phyloP scores from a whole-genome alignment of 2,329 filamentous ascomycete species.

The Phoma sp. region DNA sequence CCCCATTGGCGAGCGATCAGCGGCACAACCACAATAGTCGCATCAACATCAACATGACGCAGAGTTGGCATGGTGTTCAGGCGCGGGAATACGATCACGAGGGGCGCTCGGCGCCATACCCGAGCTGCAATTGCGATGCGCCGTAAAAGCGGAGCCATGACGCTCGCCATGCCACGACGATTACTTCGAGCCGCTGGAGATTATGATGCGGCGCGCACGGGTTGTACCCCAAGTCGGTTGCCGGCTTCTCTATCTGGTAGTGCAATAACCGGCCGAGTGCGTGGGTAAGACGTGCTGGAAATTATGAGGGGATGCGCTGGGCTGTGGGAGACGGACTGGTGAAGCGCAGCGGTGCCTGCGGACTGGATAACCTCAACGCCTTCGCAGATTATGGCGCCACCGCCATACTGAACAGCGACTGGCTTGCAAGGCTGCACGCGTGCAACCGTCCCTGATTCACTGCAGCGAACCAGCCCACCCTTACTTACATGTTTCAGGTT shows the following conservation, averaged over 20 bases:
- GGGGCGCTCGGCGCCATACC: slow-evolving; percentile 13
- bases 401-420: slow-evolving; percentile 21
- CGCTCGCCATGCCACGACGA: slow-evolving; percentile 4
- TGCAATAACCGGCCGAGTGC: slow-evolving; percentile 5
- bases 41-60: slow-evolving; percentile 9
- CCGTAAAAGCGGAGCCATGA: slow-evolving; percentile 19
- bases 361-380: slow-evolving; percentile 20
- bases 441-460: slow-evolving; percentile 23
- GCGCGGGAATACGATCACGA: slow-evolving; percentile 8
- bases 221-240: slow-evolving; percentile 10
- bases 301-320: slow-evolving; percentile 6
- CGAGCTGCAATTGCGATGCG: slow-evolving; percentile 17
- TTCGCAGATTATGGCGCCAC: slow-evolving; percentile 23
- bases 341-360: slow-evolving; percentile 18
- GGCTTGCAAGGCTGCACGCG: slow-evolving; percentile 29
- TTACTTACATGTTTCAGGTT: slow-evolving; percentile 44
- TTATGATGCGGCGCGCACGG: slow-evolving; percentile 19
- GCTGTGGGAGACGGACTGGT: slow-evolving; percentile 10
- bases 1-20: slow-evolving; percentile 2
- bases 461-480: slow-evolving; percentile 23
- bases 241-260: slow-evolving; percentile 8
- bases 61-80: slow-evolving; percentile 15
- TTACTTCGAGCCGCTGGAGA: slow-evolving; percentile 11
- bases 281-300: neutral
- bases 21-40: slow-evolving; percentile 1